Base-by-base conservation (phyloP, 202 grass and related monocot genomes). In the Schoenoplectus triqueter region DNA sequence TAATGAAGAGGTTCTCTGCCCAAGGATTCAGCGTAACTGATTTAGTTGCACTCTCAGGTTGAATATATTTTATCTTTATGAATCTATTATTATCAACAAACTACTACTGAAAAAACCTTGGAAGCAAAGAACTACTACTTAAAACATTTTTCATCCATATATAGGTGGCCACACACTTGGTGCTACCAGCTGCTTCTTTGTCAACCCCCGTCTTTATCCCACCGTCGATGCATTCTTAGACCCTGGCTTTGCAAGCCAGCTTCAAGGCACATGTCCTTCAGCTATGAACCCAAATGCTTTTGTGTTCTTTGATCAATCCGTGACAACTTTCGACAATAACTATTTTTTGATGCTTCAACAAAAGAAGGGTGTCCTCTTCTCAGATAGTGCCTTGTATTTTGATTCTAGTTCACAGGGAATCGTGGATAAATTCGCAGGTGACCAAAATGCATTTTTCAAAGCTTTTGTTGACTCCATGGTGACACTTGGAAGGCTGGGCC, bases 131-230 rank as follows among this genome's bases (percentile, higher is more conserved):
- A 31, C 31, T 31, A 31, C 31, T 31, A 64, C 31, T 31, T 31
- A 2, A 51, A 31, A 31, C 19, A 9, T 50, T 76, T 0, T 55
- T 60, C 8, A 62, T 80, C 3, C 1, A 51, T 9, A 31, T 31
- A 31, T 31, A 82, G 80, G 80, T 7, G 94, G 84, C 20, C 94
- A 97, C 87, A 97, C 94, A 8, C 84, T 97, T 46, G 94, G 94
- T 31, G 92, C 92, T 62, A 62, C 90, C 17, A 92, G 94, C 84
- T 97, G 94, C 87, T 57, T 14, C 66, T 89, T 90, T 74, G 92
- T 97, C 88, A 42, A 75, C 15, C 4, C 57, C 3, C 81, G 92
- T 73, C 88, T 97, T 0, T 97, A 97, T 82, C 80, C 64, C 1
- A 31, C 40, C 5, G 80, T 51, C 0, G 80, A 82, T n/a, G 3